Evolutionary conservation across 371 early-diverging fungal genomes (phyloP).

Genomic region (Rhizomucor pusillus): DNA sequence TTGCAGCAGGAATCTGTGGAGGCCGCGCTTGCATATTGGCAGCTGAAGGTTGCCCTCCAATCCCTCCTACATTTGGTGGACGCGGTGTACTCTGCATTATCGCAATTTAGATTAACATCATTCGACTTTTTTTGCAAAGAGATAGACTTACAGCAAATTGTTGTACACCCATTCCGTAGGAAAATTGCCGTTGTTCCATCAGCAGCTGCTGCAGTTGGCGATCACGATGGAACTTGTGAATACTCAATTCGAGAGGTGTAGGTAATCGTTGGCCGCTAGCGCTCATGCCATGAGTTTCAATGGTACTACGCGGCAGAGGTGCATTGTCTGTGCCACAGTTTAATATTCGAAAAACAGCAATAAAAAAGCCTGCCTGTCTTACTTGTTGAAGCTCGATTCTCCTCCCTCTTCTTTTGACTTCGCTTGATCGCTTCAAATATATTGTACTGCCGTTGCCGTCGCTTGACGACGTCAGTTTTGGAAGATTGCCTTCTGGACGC

Average conservation of each 20-base stretch:
- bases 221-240: conserved; percentile 72
- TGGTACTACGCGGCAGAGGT: conserved; percentile 44
- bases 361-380: not conserved
- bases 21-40: conserved; percentile 6
- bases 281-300: conserved; percentile 45
- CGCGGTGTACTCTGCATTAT: too few relatives aligned
- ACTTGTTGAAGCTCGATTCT: conserved; percentile 22
- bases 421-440: conserved; percentile 51
- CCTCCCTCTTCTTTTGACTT: conserved; percentile 47
- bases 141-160: not conserved
- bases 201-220: conserved; percentile 61
- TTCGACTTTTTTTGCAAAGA: not conserved
- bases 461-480: conserved; percentile 37
- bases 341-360: too few relatives aligned
- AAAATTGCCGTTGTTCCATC: conserved; percentile 66
- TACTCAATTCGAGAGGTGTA: conserved; percentile 71
- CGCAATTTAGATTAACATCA: too few relatives aligned
- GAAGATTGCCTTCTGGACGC: conserved; percentile 20
- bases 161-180: conserved; percentile 45
- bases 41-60: too few relatives aligned
- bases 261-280: conserved; percentile 52
- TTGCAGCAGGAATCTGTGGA: conserved; percentile 16
- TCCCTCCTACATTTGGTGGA: too few relatives aligned
- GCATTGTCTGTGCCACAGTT: conserved; percentile 15
- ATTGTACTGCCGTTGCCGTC: conserved; percentile 34